Evolutionary conservation across 441 rosid genomes (phyloP).

Genomic region (Populus hybrid): DNA sequence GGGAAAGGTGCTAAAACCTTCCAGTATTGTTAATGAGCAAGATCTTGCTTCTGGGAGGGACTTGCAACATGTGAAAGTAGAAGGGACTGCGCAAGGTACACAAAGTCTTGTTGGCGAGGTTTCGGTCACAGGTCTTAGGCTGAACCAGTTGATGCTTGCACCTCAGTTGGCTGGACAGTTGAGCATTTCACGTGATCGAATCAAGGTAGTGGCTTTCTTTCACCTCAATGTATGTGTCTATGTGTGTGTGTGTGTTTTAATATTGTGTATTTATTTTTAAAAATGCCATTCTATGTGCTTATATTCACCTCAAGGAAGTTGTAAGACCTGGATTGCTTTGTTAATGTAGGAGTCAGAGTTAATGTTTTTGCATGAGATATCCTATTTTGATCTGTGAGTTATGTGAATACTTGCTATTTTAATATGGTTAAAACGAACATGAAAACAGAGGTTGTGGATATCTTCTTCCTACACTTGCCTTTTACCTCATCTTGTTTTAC

Average conservation of each 20-base stretch:
- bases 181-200: constrained; percentile 67
- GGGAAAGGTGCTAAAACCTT: constrained; percentile 67
- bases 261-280: neutral
- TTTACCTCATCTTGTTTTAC: neutral
- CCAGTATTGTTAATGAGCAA: constrained; percentile 31
- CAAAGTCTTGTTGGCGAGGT: constrained; percentile 84
- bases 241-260: neutral
- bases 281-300: neutral
- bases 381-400: neutral
- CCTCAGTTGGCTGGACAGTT: constrained; percentile 86
- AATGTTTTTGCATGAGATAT: neutral
- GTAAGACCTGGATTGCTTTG: constrained; percentile 14
- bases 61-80: constrained; percentile 27
- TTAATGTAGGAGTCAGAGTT: neutral
- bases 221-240: neutral
- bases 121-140: constrained; percentile 83
- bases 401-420: constrained; percentile 1
- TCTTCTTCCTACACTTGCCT: constrained; percentile 2
- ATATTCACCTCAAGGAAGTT: neutral
- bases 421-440: neutral
- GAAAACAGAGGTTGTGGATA: constrained; percentile 10
- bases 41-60: constrained; percentile 31
- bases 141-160: constrained; percentile 92
- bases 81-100: constrained; percentile 19
- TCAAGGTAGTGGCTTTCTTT: constrained; percentile 60